Percentiles rank a stretch among this genome's conserved stretches.
These are phyloP conservation scores for Blakeslea trispora DNA, from an alignment of 371 early-diverging fungal genomes.

Conservation along the genomic window DNA sequence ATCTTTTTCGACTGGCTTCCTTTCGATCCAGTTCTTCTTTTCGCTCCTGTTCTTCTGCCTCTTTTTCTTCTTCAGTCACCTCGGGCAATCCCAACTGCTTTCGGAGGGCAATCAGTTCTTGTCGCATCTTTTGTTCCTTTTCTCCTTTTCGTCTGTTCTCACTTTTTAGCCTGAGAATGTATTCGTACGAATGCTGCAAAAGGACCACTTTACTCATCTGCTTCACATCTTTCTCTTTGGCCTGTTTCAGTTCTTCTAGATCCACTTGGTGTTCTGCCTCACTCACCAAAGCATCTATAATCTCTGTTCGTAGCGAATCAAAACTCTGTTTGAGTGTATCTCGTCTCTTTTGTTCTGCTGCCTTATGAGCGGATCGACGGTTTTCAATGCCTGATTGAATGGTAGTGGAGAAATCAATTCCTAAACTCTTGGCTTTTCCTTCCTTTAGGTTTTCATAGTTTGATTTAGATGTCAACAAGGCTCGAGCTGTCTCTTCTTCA, in stretches of 20 bases:
- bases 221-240: slow-evolving; percentile 51
- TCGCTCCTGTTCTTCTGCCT: slow-evolving; percentile 21
- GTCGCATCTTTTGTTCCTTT: slow-evolving; percentile 30
- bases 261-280: slow-evolving; percentile 15
- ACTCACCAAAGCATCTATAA: slow-evolving; percentile 67
- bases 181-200: slow-evolving; percentile 56
- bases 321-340: slow-evolving; percentile 87
- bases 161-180: slow-evolving; percentile 56
- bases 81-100: slow-evolving; percentile 35
- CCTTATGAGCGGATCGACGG: slow-evolving; percentile 82
- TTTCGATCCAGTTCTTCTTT: slow-evolving; percentile 30
- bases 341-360: slow-evolving; percentile 94
- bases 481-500: slow-evolving; percentile 52
- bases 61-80: slow-evolving; percentile 37
- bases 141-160: slow-evolving; percentile 49
- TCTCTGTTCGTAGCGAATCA: slow-evolving; percentile 70
- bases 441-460: slow-evolving; percentile 86
- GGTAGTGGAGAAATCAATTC: slow-evolving; percentile 69
- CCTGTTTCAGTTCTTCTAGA: slow-evolving; percentile 18
- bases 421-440: slow-evolving; percentile 80
- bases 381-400: slow-evolving; percentile 76
- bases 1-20: slow-evolving; percentile 18
- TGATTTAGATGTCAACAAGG: slow-evolving; percentile 72
- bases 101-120: slow-evolving; percentile 41
- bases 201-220: slow-evolving; percentile 57